Base-by-base conservation (phyloP, 2,329 filamentous ascomycete genomes). In the Talaromyces marneffei region DNA sequence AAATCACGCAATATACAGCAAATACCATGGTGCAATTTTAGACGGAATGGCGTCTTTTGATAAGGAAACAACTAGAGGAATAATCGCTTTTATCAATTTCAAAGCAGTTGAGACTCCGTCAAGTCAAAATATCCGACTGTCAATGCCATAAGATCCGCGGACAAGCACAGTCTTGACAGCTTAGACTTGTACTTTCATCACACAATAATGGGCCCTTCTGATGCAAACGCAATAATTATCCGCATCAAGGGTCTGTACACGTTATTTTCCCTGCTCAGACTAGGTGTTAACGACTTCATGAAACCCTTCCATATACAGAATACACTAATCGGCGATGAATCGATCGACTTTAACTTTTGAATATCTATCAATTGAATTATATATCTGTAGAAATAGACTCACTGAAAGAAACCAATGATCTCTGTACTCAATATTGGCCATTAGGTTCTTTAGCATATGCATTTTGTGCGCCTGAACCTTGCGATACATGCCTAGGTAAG, bases 21-120 rank as follows among this genome's bases (percentile, higher is more conserved):
- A 52, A 8, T 23, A 18, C 12, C 20, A 50, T 59, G 44, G 27
- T 53, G 5, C 27, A 16, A 18, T 59, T 53, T 59, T 40, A 37
- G 27, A 6, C 57, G 16, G 8, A 59, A 59, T 59, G 57, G 29
- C 57, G 44, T 59, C 12, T 52, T 58, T 54, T 4, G 31, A 39
- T 29, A 54, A 54, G 33, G 12, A 18, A n/a, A 37, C 27, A 39
- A 16, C 12, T 18, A 53, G 3, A 14, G 2, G 39, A 37, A 27
- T 37, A 18, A 39, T 12, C 20, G 27, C n/a, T 20, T 37, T 53
- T 23, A 12, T n/a, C n/a, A 6, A 23, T 12, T 25, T 2, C 8
- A n/a, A 39, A 54, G 31, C 4, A 37, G 23, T 55, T 9, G 20
- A 39, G 27, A 25, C 14, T 37, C 33, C 14, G 12, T 55, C 27